Base-by-base conservation (phyloP, 345 rosid genomes). In the Crucihimalaya himalaica region DNA sequence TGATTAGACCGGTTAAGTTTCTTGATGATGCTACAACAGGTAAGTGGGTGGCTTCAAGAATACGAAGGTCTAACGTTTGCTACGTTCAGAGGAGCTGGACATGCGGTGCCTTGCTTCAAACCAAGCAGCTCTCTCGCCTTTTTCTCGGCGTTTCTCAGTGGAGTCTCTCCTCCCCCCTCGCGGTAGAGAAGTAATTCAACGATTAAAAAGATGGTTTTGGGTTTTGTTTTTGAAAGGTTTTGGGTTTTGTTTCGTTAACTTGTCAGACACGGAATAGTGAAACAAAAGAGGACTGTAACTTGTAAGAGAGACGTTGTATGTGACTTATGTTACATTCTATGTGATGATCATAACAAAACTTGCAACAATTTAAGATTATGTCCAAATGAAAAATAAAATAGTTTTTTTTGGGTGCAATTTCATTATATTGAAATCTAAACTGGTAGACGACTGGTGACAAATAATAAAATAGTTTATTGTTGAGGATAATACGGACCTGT, bases 71-170 rank as follows among this genome's bases (percentile, higher is more conserved):
- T 94, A 2, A 87, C 91, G 9, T 94, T 89, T 72, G 92, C 95
- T 29, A 94, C 98, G 13, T 86, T 94, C 63, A 86, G 97, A 84
- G 98, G 97, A 70, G 98, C 98, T n/a, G 98, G 98, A 11, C 98
- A 94, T 74, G 97, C 96, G 0, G 98, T 94, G 39, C 98, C 98
- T 7, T 40, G 81, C 63, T 89, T 91, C 84, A 89, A 91, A 73
- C 98, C 96, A 32, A 87, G 93, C 19, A 82, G 84, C 27, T 91
- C 98, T 1, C 92, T 92, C 0, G 88, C 88, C 6, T 80, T 92
- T 71, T 92, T 91, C 87, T 83, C 95, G 5, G 83, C 95, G 37
- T 94, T 89, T 70, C 90, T 94, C 48, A 77, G 6, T 0, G 97
- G 92, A 3, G 74, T 81, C 35, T 54, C 93, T 56, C 90, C 80